Conservation (phyloP, 768 basidiomycete species). For the Suillus variegatus region DNA sequence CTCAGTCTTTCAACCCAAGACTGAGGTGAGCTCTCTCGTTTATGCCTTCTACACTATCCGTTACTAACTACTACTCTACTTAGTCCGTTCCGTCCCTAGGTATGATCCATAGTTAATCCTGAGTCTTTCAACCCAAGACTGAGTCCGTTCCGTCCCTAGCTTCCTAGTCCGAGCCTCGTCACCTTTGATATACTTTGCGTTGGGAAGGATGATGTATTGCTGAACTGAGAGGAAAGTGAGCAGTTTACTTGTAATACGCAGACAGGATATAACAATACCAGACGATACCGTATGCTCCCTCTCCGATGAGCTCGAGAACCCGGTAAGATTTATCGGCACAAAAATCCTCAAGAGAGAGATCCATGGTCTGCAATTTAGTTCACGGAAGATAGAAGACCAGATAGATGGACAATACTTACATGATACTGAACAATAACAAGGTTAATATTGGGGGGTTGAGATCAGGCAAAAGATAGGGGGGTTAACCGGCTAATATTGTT, state of each 20-base stretch:
- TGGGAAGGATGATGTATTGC: slow-evolving; percentile 78
- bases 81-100: no score
- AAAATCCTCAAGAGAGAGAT: slow-evolving; percentile 42
- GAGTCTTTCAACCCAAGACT: no score
- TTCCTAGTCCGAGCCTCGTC: no score
- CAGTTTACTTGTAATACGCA: slow-evolving; percentile 7
- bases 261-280: slow-evolving; percentile 39
- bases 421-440: background rate
- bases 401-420: slow-evolving; percentile 5
- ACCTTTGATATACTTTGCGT: no score
- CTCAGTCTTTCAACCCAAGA: no score
- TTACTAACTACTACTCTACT: no score
- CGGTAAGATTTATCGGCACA: slow-evolving; percentile 60
- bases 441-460: background rate
- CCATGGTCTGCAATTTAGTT: slow-evolving; percentile 18
- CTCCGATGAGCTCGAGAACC: slow-evolving; percentile 84
- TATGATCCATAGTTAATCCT: no score
- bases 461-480: background rate
- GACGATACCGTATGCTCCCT: slow-evolving; percentile 94
- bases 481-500: slow-evolving; percentile 3
- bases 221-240: slow-evolving; percentile 43
- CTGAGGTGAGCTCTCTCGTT: no score
- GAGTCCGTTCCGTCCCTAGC: no score
- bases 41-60: no score
- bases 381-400: slow-evolving; percentile 1